These are phyloP conservation scores for Xylariaceae sp. DNA, from an alignment of 2,329 filamentous ascomycete species.

Conservation along the genomic window DNA sequence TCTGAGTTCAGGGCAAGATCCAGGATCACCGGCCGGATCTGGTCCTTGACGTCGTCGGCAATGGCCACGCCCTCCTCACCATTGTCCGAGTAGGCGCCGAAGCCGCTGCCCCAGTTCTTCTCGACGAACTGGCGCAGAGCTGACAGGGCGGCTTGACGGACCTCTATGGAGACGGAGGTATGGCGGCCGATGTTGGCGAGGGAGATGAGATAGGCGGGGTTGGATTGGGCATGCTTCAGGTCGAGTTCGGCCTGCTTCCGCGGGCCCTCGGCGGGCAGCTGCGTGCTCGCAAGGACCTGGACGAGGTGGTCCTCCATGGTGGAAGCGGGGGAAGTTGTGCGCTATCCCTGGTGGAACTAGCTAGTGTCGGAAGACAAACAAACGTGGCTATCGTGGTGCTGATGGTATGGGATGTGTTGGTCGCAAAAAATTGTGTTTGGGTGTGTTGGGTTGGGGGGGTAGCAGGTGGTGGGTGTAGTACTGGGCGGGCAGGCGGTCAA, in stretches of 20 bases:
- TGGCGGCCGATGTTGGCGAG: slow-evolving; percentile 77
- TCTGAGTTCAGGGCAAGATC: slow-evolving; percentile 67
- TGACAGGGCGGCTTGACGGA: slow-evolving; percentile 77
- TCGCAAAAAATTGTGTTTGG: too few species aligned
- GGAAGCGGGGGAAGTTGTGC: slow-evolving; percentile 3
- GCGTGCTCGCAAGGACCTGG: slow-evolving; percentile 78
- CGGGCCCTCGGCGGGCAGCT: slow-evolving; percentile 65
- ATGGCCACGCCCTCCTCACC: slow-evolving; percentile 61
- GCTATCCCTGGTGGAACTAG: too few species aligned
- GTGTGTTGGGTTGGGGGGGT: background rate
- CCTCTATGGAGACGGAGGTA: slow-evolving; percentile 60
- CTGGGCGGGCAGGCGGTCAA: slow-evolving; percentile 1
- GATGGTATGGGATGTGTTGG: too few species aligned
- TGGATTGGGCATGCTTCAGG: slow-evolving; percentile 62
- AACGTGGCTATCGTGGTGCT: too few species aligned
- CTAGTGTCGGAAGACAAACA: too few species aligned
- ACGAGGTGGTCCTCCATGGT: slow-evolving; percentile 88
- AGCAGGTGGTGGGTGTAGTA: background rate
- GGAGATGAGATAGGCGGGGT: slow-evolving; percentile 67
- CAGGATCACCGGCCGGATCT: slow-evolving; percentile 67
- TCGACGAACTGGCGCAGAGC: slow-evolving; percentile 77
- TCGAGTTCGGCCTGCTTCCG: slow-evolving; percentile 83
- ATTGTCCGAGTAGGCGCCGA: slow-evolving; percentile 51
- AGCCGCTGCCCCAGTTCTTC: slow-evolving; percentile 71
- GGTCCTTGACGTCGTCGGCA: slow-evolving; percentile 62